Evolutionary conservation across 352 stramenopile genomes (phyloP).

Genomic region (Globisporangium paroecandrum): DNA sequence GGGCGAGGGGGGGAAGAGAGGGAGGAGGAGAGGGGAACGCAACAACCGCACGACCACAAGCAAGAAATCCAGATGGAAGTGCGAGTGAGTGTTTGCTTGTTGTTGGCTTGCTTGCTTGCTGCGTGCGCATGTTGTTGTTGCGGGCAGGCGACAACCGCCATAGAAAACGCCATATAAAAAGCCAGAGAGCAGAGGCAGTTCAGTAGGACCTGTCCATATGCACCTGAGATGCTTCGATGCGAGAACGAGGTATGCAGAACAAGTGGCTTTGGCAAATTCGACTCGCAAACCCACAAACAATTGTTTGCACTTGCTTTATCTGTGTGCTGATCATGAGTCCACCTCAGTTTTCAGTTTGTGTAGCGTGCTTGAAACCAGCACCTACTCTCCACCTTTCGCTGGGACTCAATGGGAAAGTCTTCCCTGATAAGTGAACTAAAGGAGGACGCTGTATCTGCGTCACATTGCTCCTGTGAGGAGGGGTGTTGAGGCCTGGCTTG

Average conservation of each 20-base stretch:
- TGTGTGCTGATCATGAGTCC: too few species aligned
- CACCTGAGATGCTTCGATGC: neutral
- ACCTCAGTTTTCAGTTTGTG: too few species aligned
- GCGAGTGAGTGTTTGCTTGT: neutral
- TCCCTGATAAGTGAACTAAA: neutral
- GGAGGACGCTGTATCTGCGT: neutral
- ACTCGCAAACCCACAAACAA: neutral
- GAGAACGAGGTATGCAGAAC: neutral
- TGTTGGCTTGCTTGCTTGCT: neutral
- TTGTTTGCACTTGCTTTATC: too few species aligned
- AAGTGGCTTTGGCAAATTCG: neutral
- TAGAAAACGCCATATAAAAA: slow-evolving; percentile 4
- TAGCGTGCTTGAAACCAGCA: neutral
- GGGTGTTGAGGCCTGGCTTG: neutral
- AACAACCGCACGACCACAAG: neutral
- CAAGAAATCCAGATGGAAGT: slow-evolving; percentile 7
- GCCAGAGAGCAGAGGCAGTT: slow-evolving; percentile 3
- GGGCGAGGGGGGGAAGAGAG: neutral
- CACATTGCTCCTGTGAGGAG: neutral
- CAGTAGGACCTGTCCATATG: neutral
- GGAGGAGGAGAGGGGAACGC: neutral
- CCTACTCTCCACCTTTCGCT: neutral
- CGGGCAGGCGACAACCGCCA: neutral
- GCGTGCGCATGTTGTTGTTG: neutral
- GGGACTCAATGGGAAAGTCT: neutral